A percentile compares a stretch with the other conserved stretches of the same genome.
Conservation (phyloP, 495 filamentous ascomycete genomes). For the Penicillium flavigenum region DNA sequence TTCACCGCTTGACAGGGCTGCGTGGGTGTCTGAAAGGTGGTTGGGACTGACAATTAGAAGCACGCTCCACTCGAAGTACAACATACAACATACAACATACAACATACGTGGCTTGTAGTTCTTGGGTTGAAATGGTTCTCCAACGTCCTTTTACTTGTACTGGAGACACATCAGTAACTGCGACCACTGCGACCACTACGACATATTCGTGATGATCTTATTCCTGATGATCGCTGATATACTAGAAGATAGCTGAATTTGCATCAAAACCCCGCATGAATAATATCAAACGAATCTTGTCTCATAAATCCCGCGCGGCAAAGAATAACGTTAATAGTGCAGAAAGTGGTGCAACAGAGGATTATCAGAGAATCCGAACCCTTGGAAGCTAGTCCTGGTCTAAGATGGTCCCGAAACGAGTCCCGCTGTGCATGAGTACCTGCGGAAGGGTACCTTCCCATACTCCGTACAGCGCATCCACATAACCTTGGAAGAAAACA, state of each 20-base stretch:
- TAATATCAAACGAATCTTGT: constrained; percentile 11
- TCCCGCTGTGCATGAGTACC: constrained; percentile 6
- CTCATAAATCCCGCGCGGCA: constrained; percentile 21
- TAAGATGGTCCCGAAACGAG: constrained; percentile 3
- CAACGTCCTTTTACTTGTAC: neutral
- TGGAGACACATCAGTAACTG: neutral
- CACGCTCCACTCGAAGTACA: constrained; percentile 12
- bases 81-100: neutral
- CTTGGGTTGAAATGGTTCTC: neutral
- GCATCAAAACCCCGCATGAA: constrained; percentile 4
- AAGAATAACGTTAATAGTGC: constrained; percentile 11
- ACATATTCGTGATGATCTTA: neutral
- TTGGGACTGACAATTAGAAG: constrained; percentile 12
- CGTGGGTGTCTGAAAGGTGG: constrained; percentile 24
- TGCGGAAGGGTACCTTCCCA: constrained; percentile 10
- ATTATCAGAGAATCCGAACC: neutral
- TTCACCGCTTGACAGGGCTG: constrained; percentile 31
- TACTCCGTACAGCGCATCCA: constrained; percentile 3
- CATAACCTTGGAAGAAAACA: constrained; percentile 1
- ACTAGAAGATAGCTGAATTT: neutral
- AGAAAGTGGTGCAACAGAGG: constrained; percentile 7
- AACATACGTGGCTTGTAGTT: constrained; percentile 1
- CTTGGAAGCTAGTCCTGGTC: constrained; percentile 2
- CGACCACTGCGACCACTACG: neutral
- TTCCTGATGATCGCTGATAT: no score